Conservation (phyloP, 2,329 filamentous ascomycete genomes). For the Ceratocystis alfenasii region DNA sequence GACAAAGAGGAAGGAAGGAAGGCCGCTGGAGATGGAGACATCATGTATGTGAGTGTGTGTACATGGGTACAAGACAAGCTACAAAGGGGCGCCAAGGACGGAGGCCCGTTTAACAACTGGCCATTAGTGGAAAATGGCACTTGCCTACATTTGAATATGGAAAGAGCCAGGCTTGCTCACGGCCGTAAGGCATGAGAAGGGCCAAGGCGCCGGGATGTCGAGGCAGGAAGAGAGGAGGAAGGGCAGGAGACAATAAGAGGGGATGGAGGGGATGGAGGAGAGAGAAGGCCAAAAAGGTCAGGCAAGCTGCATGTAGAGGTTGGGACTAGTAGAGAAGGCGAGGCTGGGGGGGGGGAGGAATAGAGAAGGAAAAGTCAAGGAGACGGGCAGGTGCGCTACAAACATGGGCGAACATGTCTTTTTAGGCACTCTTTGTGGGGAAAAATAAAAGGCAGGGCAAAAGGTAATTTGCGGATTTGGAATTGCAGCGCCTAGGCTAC, state of each 20-base stretch:
- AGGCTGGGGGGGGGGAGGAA: background rate
- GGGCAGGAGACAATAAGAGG: background rate
- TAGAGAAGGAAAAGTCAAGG: background rate
- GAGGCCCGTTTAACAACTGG: background rate
- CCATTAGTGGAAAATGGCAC: too few species aligned
- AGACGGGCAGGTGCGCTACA: background rate
- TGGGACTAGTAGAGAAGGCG: too few species aligned
- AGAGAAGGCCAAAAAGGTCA: background rate
- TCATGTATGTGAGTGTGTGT: background rate
- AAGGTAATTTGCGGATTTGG: background rate
- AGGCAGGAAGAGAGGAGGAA: background rate
- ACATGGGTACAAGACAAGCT: background rate
- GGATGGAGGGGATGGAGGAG: background rate
- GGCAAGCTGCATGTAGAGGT: background rate
- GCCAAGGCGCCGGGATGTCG: background rate
- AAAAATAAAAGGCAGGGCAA: background rate
- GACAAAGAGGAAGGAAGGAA: background rate
- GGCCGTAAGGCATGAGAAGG: background rate
- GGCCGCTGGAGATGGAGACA: background rate
- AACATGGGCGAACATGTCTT: background rate
- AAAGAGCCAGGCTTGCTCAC: background rate
- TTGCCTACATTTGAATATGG: background rate
- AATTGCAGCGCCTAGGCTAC: background rate
- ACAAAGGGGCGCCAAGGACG: background rate
- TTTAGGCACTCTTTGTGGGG: background rate